Conservation (phyloP, 2,329 filamentous ascomycete genomes). For the Diaporthe citri region DNA sequence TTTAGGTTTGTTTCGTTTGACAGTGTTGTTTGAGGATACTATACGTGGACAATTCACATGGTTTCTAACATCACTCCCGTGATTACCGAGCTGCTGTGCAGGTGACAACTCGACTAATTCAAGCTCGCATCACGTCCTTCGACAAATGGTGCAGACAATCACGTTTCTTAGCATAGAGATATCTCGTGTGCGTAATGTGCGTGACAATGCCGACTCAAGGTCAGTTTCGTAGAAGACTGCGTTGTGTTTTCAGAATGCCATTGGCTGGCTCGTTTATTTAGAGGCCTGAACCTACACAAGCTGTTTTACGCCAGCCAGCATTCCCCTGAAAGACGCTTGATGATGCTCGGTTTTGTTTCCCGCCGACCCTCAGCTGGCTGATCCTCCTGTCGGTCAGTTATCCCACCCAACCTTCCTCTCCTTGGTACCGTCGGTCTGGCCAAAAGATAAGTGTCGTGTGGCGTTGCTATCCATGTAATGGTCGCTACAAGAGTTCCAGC, state of each 20-base stretch:
- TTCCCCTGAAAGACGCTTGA: neutral
- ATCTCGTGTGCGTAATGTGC: too few species aligned
- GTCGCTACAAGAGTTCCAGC: neutral
- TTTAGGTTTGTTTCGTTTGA: neutral
- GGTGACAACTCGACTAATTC: neutral
- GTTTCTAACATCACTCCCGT: too few species aligned
- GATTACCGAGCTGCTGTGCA: rapidly evolving
- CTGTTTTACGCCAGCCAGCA: neutral
- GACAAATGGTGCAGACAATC: too few species aligned
- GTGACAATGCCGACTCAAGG: neutral
- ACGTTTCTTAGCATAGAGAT: too few species aligned
- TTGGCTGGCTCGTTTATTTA: neutral
- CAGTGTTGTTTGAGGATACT: neutral
- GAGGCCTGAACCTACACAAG: neutral
- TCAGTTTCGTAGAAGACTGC: neutral
- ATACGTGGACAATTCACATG: neutral
- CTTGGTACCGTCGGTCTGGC: neutral
- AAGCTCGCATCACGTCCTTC: neutral
- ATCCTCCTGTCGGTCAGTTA: neutral
- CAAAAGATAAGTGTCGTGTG: too few species aligned
- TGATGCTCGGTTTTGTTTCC: neutral
- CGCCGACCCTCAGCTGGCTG: neutral
- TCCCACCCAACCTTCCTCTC: neutral
- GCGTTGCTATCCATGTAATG: neutral
- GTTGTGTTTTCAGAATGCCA: neutral